Conservation (phyloP, 2,329 filamentous ascomycete species). For the Colletotrichum filicis region DNA sequence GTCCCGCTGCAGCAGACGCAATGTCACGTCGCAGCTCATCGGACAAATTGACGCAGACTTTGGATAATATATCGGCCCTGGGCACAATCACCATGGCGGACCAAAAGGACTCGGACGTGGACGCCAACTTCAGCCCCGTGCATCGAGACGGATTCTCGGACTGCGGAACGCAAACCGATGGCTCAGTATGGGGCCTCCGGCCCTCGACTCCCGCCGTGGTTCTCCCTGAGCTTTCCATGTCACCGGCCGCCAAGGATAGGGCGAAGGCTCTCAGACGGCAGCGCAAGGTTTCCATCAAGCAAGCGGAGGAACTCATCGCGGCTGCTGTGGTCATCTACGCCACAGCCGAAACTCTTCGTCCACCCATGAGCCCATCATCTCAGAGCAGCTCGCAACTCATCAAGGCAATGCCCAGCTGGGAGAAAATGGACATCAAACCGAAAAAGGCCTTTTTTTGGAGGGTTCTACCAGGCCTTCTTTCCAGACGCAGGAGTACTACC, state of each 20-base stretch:
- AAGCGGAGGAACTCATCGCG: slow-evolving; percentile 64
- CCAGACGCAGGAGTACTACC: slow-evolving; percentile 45
- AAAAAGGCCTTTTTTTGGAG: slow-evolving; percentile 46
- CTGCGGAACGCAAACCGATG: slow-evolving; percentile 34
- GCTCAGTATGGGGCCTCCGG: slow-evolving; percentile 47
- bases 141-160: slow-evolving; percentile 18
- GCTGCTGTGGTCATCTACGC: slow-evolving; percentile 66
- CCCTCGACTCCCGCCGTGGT: slow-evolving; percentile 59
- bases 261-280: slow-evolving; percentile 57
- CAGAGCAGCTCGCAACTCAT: slow-evolving; percentile 36
- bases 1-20: neutral
- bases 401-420: slow-evolving; percentile 41
- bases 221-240: slow-evolving; percentile 53
- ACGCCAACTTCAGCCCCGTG: slow-evolving; percentile 8
- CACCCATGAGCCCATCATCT: slow-evolving; percentile 47
- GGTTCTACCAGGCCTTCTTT: slow-evolving; percentile 39
- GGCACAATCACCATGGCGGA: neutral
- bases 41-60: slow-evolving; percentile 34
- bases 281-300: slow-evolving; percentile 55
- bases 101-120: slow-evolving; percentile 16
- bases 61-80: neutral
- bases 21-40: slow-evolving; percentile 24
- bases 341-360: slow-evolving; percentile 58
- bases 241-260: slow-evolving; percentile 52
- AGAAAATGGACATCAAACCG: slow-evolving; percentile 40